Conservation (phyloP, 1,284 basidiomycete genomes). For the Puccinia sorghi region DNA sequence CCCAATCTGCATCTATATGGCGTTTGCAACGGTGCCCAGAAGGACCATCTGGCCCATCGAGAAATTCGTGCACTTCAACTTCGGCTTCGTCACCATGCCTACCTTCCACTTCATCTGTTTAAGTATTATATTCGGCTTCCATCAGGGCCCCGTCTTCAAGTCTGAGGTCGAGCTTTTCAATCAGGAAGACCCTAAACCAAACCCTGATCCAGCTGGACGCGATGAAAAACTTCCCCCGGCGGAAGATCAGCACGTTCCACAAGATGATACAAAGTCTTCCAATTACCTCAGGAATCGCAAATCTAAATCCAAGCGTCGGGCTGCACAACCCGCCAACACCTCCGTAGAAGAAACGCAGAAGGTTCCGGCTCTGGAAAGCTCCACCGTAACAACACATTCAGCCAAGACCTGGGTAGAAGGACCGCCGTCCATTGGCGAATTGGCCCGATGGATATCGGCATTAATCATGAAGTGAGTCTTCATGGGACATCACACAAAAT, state of each 20-base stretch:
- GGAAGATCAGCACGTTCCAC: not conserved
- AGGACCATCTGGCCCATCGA: conserved; percentile 24
- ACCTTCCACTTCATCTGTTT: conserved; percentile 45
- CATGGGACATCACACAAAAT: not conserved
- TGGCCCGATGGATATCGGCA: conserved; percentile 30
- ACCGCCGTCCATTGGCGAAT: conserved; percentile 38
- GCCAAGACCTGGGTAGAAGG: not conserved
- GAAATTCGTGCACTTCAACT: conserved; percentile 39
- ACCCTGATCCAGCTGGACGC: not conserved
- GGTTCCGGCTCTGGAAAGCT: not conserved
- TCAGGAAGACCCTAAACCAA: not conserved
- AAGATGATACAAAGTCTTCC: not conserved
- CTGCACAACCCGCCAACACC: not conserved
- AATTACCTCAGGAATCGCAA: conserved; percentile 22
- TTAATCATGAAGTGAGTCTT: conserved; percentile 40
- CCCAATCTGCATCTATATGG: conserved; percentile 35
- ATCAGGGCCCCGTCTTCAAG: conserved; percentile 44
- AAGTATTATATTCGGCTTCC: conserved; percentile 32
- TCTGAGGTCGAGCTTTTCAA: conserved; percentile 35
- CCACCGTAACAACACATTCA: not conserved
- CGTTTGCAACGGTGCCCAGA: conserved; percentile 37
- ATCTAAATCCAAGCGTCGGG: conserved; percentile 9
- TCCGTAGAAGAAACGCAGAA: conserved; percentile 4
- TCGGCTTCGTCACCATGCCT: conserved; percentile 35
- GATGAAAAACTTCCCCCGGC: not conserved